Evolutionary conservation across 2,329 filamentous ascomycete genomes (phyloP).

Genomic region (Colletotrichum sp.): DNA sequence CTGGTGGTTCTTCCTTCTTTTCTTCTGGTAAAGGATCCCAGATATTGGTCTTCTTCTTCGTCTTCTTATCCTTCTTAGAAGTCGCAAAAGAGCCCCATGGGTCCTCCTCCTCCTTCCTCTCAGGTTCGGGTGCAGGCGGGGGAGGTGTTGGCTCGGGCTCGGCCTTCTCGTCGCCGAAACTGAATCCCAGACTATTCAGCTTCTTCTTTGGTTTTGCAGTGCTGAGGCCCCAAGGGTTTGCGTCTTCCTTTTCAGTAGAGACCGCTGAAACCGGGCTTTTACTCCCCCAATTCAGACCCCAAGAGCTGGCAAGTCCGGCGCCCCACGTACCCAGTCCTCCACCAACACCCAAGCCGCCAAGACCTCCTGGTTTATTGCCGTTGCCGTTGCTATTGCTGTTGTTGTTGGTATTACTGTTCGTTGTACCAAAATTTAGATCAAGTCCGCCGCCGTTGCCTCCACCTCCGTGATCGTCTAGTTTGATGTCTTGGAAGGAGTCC

Average conservation of each 20-base stretch:
- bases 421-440: slow-evolving; percentile 58
- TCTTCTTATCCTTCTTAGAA: slow-evolving; percentile 49
- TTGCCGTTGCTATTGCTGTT: slow-evolving; percentile 6
- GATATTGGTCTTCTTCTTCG: slow-evolving; percentile 40
- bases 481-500: slow-evolving; percentile 69
- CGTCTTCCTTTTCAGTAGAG: slow-evolving; percentile 44
- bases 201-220: slow-evolving; percentile 55
- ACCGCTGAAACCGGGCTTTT: slow-evolving; percentile 32
- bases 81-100: slow-evolving; percentile 34
- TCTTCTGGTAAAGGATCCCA: slow-evolving; percentile 40
- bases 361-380: neutral
- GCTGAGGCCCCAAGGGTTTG: slow-evolving; percentile 55
- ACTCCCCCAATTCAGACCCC: slow-evolving; percentile 45
- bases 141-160: neutral
- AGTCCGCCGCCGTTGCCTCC: slow-evolving; percentile 47
- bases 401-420: slow-evolving; percentile 35
- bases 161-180: slow-evolving; percentile 42
- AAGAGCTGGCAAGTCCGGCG: slow-evolving; percentile 39
- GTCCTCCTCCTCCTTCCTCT: slow-evolving; percentile 40
- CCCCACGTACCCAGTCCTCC: slow-evolving; percentile 62
- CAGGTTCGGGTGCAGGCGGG: neutral
- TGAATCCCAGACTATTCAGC: slow-evolving; percentile 51
- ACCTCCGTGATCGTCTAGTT: slow-evolving; percentile 59
- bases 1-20: slow-evolving; percentile 31
- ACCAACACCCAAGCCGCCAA: neutral